These are phyloP conservation scores for Tetrahymena malaccensis DNA, from an alignment of 73 alveolate genomes.

Conservation along the genomic window DNA sequence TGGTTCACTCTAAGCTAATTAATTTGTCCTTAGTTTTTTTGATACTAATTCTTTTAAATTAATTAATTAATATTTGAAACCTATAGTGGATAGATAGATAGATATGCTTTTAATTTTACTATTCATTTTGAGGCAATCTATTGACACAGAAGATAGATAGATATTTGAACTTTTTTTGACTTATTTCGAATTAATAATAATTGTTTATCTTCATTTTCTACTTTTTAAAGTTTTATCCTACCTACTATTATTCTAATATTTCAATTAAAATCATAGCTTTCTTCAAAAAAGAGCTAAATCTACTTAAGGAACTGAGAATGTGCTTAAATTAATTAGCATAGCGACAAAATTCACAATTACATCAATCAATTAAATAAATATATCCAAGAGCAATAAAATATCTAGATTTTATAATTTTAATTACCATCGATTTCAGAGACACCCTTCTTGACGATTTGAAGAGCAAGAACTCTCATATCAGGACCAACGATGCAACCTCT, in stretches of 20 bases:
- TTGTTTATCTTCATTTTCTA: background rate
- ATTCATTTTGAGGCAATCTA: background rate
- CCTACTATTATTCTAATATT: background rate
- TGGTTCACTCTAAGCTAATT: background rate
- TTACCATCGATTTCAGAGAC: conserved; percentile 67
- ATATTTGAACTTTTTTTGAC: background rate
- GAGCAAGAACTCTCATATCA: conserved; percentile 81
- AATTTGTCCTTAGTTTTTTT: background rate
- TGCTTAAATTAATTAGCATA: background rate
- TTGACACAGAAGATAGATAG: too few relatives aligned
- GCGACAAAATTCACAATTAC: background rate
- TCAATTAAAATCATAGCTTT: background rate
- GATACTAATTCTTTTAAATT: background rate
- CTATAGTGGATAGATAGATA: background rate
- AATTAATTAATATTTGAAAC: background rate
- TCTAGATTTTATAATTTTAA: background rate
- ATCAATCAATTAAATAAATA: background rate
- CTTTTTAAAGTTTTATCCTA: background rate
- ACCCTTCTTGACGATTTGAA: conserved; percentile 86
- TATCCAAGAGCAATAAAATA: background rate
- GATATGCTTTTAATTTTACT: background rate
- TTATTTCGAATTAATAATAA: too few relatives aligned
- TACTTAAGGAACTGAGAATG: background rate
- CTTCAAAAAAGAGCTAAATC: background rate
- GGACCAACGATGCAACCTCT: conserved; percentile 93